phyloP scores from a whole-genome alignment of 768 basidiomycete species.

The Mycena olivaceomarginata region DNA sequence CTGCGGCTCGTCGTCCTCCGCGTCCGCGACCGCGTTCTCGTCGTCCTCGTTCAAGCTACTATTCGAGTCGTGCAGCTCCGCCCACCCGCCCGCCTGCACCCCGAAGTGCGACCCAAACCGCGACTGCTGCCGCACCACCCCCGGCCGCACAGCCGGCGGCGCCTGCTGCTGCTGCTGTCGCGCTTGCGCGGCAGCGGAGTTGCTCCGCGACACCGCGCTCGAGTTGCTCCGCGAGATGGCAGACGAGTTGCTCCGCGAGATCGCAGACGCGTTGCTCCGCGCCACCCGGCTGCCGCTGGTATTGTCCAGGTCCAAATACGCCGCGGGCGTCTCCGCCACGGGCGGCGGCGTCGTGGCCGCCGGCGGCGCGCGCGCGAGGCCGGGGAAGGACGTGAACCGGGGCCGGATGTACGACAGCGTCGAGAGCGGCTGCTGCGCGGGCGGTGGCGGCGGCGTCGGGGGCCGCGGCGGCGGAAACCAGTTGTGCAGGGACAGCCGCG shows the following conservation, averaged over 20 bases:
- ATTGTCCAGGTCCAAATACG: constrained; percentile 77
- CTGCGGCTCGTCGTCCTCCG: constrained; percentile 65
- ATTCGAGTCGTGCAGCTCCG: constrained; percentile 75
- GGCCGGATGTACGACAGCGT: constrained; percentile 87
- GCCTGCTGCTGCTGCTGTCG: constrained; percentile 59
- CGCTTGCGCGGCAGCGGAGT: constrained; percentile 50
- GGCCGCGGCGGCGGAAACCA: constrained; percentile 92
- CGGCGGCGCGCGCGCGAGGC: constrained; percentile 75
- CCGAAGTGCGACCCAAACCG: constrained; percentile 77
- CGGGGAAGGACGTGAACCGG: constrained; percentile 84
- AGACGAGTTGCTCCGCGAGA: constrained; percentile 44
- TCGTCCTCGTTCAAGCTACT: constrained; percentile 83
- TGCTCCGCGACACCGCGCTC: constrained; percentile 62
- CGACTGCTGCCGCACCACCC: constrained; percentile 72
- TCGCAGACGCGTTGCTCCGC: constrained; percentile 67
- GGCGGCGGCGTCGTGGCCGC: constrained; percentile 68
- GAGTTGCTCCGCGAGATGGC: constrained; percentile 69
- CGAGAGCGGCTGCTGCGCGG: constrained; percentile 73
- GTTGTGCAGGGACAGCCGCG: constrained; percentile 87
- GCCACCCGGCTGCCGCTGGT: constrained; percentile 39
- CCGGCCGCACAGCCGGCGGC: constrained; percentile 66
- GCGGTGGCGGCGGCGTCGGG: constrained; percentile 78
- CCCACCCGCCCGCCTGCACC: constrained; percentile 68
- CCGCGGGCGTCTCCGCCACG: constrained; percentile 75
- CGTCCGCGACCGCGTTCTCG: constrained; percentile 70